Evolutionary conservation across 1,139 yeast species (phyloP).

Genomic region (Kazachstania sp.): DNA sequence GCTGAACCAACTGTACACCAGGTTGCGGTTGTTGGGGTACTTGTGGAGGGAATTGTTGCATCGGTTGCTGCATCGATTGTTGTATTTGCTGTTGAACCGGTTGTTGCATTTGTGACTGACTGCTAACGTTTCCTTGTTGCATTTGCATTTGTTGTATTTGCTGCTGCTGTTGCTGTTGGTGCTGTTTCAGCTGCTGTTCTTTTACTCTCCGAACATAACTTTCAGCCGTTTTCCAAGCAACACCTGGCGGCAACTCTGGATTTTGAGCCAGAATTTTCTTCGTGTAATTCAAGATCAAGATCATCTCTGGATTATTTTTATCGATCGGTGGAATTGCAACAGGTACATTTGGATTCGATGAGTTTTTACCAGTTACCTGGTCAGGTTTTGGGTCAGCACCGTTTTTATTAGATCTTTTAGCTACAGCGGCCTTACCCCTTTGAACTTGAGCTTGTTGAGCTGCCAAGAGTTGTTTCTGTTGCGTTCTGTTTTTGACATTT

Average conservation of each 20-base stretch:
- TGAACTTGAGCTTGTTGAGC: constrained; percentile 17
- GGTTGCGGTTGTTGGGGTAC: neutral
- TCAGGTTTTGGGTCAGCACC: neutral
- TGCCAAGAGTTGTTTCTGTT: constrained; percentile 19
- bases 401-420: constrained; percentile 9
- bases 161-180: constrained; percentile 10
- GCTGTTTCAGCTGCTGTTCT: constrained; percentile 13
- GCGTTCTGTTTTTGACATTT: constrained; percentile 27
- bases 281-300: constrained; percentile 28
- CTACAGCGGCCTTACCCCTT: neutral
- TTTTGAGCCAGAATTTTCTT: constrained; percentile 27
- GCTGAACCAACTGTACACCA: neutral
- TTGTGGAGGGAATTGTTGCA: constrained; percentile 3
- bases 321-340: constrained; percentile 10
- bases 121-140: neutral
- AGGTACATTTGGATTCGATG: neutral
- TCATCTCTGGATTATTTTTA: constrained; percentile 21
- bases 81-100: constrained; percentile 10
- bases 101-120: constrained; percentile 10
- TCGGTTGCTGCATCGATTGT: constrained; percentile 6
- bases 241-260: constrained; percentile 27
- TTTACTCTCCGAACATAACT: constrained; percentile 20
- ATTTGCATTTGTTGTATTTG: constrained; percentile 5
- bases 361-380: neutral
- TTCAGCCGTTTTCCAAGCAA: constrained; percentile 30